These are phyloP conservation scores for Ustilaginoidea virens DNA, from an alignment of 2,329 filamentous ascomycete genomes.

Conservation along the genomic window DNA sequence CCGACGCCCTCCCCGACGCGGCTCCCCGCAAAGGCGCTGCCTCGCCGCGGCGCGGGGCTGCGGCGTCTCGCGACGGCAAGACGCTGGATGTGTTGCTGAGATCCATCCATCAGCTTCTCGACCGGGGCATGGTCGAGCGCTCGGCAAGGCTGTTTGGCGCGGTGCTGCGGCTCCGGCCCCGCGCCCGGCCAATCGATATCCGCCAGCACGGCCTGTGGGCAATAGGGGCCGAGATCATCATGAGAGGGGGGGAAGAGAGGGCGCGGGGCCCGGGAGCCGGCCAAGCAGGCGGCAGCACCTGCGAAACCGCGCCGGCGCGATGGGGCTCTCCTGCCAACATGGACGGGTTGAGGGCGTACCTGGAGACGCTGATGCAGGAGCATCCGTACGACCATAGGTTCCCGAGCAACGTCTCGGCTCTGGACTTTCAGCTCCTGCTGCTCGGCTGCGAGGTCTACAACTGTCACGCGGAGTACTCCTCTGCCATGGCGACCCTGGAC, in stretches of 20 bases:
- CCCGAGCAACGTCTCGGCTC: slow-evolving; percentile 43
- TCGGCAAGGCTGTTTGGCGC: slow-evolving; percentile 64
- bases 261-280: too few relatives aligned
- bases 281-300: too few relatives aligned
- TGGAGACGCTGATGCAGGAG: slow-evolving; percentile 63
- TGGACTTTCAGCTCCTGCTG: slow-evolving; percentile 71
- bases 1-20: too few relatives aligned
- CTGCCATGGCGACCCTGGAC: slow-evolving; percentile 23
- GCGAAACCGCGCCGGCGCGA: slow-evolving; percentile 6
- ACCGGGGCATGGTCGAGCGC: slow-evolving; percentile 52
- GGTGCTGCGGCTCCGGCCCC: slow-evolving; percentile 40
- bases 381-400: slow-evolving; percentile 52
- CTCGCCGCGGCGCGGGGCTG: too few relatives aligned
- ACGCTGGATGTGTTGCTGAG: slow-evolving; percentile 54
- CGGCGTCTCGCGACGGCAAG: slow-evolving; percentile 12
- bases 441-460: slow-evolving; percentile 71
- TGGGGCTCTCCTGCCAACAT: slow-evolving; percentile 33
- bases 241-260: slow-evolving; percentile 38
- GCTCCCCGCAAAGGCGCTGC: too few relatives aligned
- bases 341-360: slow-evolving; percentile 40
- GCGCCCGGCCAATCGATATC: slow-evolving; percentile 42
- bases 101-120: slow-evolving; percentile 57
- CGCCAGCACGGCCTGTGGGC: slow-evolving; percentile 61
- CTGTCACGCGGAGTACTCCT: slow-evolving; percentile 42
- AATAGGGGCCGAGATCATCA: slow-evolving; percentile 69